Base-by-base conservation (phyloP, 2,329 filamentous ascomycete species). In the Phialophora chinensis region DNA sequence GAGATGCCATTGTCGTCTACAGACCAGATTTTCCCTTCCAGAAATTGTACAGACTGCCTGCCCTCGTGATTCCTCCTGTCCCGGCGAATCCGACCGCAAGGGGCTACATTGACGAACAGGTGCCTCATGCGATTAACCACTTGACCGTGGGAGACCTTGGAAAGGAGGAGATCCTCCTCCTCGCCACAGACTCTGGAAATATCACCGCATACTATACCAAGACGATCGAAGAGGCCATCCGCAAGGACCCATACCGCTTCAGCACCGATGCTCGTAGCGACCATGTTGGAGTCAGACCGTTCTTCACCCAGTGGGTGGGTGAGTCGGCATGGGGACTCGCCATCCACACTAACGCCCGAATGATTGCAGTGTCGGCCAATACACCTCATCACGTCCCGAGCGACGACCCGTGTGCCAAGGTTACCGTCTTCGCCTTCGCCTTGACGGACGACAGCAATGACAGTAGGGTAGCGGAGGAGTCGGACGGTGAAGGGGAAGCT, bases 281-380 rank as follows among this genome's bases (percentile, higher is more conserved):
- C 62, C 70, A 73, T n/a, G 65, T 74, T 7, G 75, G 77, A 57
- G 73, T 82, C 17, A 75, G 75, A 20, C 79, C 80, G 1, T 91
- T 96, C 74, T 91, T 97, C 65, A 86, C 88, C 66, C 86, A 90
- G 44, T 93, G 91, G 74, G 92, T 97, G 2, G 86, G 87, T 1
- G 80, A 79, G 27, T 94, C 91, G 66, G 94, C 93, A 2, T 99
- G 95, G 95, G 95, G 94, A 0, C 79, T 97, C 56, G 90, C 92
- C 7, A 85, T 97, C 11, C 94, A 98, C 76, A 85, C 87, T 68
- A 81, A 88, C 69, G 92, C 91, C n/a, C 88, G 93, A 0, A 81
- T 97, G 68, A 90, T 99, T 69, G 95, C 94, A 0, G 89, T 96
- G 47, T 91, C 91, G 72, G 88, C 91, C 0, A 99, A 99, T 75